phyloP scores from a whole-genome alignment of 495 filamentous ascomycete genomes.

The Aspergillus asperescens region DNA sequence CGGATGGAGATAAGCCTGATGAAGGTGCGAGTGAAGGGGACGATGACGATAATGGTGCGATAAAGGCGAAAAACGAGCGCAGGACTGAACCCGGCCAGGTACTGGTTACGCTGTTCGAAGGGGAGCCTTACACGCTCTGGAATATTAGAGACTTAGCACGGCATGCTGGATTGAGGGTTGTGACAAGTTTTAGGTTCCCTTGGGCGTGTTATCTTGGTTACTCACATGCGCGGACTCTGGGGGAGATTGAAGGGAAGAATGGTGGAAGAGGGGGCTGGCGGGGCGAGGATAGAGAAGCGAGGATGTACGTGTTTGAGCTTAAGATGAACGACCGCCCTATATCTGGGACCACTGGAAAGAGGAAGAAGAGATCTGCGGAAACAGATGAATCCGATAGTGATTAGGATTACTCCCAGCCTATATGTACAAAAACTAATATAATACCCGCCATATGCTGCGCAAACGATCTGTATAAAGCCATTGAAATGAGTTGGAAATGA shows the following conservation, averaged over 20 bases:
- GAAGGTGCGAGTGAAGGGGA: constrained; percentile 13
- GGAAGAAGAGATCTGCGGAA: constrained; percentile 40
- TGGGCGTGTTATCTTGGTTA: constrained; percentile 76
- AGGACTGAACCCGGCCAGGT: constrained; percentile 55
- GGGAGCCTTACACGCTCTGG: constrained; percentile 91
- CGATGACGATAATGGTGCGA: constrained; percentile 10
- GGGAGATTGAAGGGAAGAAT: constrained; percentile 60
- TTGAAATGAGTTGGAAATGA: background rate
- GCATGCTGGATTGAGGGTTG: constrained; percentile 69
- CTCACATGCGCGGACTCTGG: constrained; percentile 79
- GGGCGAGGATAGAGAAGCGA: constrained; percentile 67
- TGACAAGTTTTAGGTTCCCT: constrained; percentile 72
- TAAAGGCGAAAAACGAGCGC: constrained; percentile 9
- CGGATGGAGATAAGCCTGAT: constrained; percentile 12
- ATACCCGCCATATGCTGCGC: background rate
- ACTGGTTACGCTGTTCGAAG: constrained; percentile 84
- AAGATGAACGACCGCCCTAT: constrained; percentile 45
- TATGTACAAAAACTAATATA: constrained; percentile 1
- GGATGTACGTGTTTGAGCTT: constrained; percentile 74
- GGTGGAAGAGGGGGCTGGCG: constrained; percentile 61
- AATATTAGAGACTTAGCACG: constrained; percentile 82
- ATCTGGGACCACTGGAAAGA: constrained; percentile 8
- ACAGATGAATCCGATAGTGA: constrained; percentile 42
- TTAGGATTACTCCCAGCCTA: constrained; percentile 13
- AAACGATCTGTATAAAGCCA: background rate